Base-by-base conservation (phyloP, 805 yeast species). In the Pichia scutulata region DNA sequence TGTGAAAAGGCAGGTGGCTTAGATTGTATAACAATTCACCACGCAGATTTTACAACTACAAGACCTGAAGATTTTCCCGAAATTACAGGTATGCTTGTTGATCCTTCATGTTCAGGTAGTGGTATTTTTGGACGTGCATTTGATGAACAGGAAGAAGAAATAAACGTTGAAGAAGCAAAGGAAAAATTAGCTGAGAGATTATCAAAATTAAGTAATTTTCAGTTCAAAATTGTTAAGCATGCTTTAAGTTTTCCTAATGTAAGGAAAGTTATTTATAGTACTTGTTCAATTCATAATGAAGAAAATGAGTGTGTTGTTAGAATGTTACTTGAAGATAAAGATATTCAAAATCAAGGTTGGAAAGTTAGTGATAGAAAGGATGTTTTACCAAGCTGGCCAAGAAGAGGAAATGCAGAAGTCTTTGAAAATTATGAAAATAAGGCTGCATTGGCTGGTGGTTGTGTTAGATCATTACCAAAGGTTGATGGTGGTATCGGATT, bases 401-500 rank as follows among this genome's bases (percentile, higher is more conserved):
- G 97, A 61, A 72, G 99, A 60, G 99, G 99, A 0, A 68, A 80
- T 62, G 72, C 66, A 8, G 78, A 78, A 52, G 96, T 86, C 61
- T 89, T 90, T 56, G 74, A 76, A 10, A 72, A 73, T 22, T 66
- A 70, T 53, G 67, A 63, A 12, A 64, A 70, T 26, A 77, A 82
- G 21, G 72, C 73, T 37, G 72, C 68, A 39, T 62, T 88, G 45
- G 95, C 97, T 1, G 89, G 82, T 1, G 92, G 93, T 0, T 90
- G 97, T 68, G 81, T 93, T 0, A 74, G 99, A 57, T 85, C 90
- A 0, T 68, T 82, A 41, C 96, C 97, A 0, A 83, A 80, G 54
- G 84, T 77, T 42, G 99, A 93, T 64, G 99, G 98, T 28, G 99
- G 99, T n/a, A 93, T 93, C 59, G 99, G 99, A 0, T 93, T 93